Evolutionary conservation across 2,329 filamentous ascomycete genomes (phyloP).

Genomic region (Fonsecaea multimorphosa): DNA sequence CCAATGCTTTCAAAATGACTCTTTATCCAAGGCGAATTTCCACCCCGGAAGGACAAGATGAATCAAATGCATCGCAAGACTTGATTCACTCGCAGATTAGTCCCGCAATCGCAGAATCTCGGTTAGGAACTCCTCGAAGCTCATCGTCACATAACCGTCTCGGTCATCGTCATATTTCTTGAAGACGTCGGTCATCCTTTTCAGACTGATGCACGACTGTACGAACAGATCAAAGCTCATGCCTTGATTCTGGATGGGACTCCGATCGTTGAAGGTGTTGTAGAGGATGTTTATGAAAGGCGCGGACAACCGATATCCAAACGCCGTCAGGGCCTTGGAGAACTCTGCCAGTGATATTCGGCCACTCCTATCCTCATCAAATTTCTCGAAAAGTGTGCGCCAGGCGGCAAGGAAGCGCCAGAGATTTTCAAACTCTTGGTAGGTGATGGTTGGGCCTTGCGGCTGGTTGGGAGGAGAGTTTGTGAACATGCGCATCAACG

Average conservation of each 20-base stretch:
- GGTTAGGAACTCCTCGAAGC: conserved; percentile 80
- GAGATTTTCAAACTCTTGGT: conserved; percentile 93
- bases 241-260: conserved; percentile 59
- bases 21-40: neutral
- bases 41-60: neutral
- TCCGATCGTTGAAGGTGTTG: conserved; percentile 74
- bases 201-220: conserved; percentile 93
- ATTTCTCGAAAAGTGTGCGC: conserved; percentile 92
- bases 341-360: conserved; percentile 88
- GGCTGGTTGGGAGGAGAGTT: conserved; percentile 34
- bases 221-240: conserved; percentile 97
- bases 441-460: conserved; percentile 79
- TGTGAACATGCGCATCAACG: conserved; percentile 98
- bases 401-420: conserved; percentile 96
- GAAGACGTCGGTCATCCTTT: conserved; percentile 99
- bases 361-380: conserved; percentile 84
- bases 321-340: conserved; percentile 85
- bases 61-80: neutral
- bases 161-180: conserved; percentile 98
- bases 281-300: conserved; percentile 86
- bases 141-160: conserved; percentile 86
- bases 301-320: conserved; percentile 87
- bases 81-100: conserved; percentile 16
- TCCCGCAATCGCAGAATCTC: conserved; percentile 40
- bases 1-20: neutral